Conservation (phyloP, 2,329 filamentous ascomycete species). For the Penicillium oxalicum region DNA sequence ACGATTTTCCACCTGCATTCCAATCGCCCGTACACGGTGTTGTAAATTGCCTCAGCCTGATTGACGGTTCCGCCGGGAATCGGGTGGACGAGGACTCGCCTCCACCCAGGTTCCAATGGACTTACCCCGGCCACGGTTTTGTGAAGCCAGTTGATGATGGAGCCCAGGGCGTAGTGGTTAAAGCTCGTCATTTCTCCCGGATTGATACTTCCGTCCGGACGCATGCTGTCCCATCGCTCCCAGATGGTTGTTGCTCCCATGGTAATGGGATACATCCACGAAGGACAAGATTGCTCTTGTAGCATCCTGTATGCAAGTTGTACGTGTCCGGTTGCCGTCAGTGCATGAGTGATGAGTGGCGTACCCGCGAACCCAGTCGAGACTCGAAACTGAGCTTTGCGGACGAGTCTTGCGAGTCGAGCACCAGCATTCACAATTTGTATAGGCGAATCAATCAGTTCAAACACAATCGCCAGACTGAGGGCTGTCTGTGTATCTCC, state of each 20-base stretch:
- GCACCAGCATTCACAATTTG: constrained; percentile 9
- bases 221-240: constrained; percentile 42
- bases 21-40: constrained; percentile 28
- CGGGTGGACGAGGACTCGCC: constrained; percentile 22
- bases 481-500: constrained; percentile 31
- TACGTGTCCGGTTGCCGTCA: constrained; percentile 18
- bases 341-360: constrained; percentile 24
- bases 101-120: constrained; percentile 29
- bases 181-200: constrained; percentile 40
- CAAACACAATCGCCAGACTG: constrained; percentile 22
- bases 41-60: constrained; percentile 24
- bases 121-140: constrained; percentile 20
- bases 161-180: constrained; percentile 40
- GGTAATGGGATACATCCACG: constrained; percentile 8
- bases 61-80: constrained; percentile 29
- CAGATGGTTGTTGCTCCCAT: constrained; percentile 40
- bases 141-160: constrained; percentile 34
- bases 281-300: constrained; percentile 19
- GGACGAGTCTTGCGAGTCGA: constrained; percentile 5
- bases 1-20: constrained; percentile 17
- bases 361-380: constrained; percentile 35
- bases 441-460: constrained; percentile 14
- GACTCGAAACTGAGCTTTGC: constrained; percentile 28
- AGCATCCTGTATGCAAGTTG: constrained; percentile 38
- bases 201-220: constrained; percentile 36